Base-by-base conservation (phyloP, 129 eudicot species). In the Flaveria brownii region DNA sequence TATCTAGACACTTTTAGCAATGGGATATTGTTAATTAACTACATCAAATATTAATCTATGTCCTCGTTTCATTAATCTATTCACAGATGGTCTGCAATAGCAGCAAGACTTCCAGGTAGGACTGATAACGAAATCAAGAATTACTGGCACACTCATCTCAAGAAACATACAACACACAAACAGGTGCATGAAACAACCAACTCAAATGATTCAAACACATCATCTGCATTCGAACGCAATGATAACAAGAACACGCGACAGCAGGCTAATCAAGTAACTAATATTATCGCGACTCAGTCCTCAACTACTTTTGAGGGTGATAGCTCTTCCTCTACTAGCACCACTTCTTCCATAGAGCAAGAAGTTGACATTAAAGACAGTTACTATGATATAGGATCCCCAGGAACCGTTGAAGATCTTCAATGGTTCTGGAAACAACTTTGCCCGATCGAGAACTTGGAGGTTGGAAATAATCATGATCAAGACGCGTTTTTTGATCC, bases 61-160 rank as follows among this genome's bases (percentile, higher is more conserved):
- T 39, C 41, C 8, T 49, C 6, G 6, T 62, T 39, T 10, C 39
- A 67, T 17, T 33, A 66, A 76, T 30, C 60, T 47, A 47, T 65
- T 71, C 18, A 41, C 45, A 85, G 89, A 67, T 85, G 89, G 89
- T 85, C 89, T 15, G 65, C 74, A 56, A 85, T 85, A 46, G 89
- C 89, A 30, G 60, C 76, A 56, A 78, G 46, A 41, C 82, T 85
- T 82, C 84, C 82, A 9, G 89, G 89, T 70, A 65, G 89, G 20
- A 82, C 84, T 1, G 89, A 85, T 72, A 85, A 85, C 15, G 89
- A 82, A 56, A 72, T 85, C 3, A 85, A 85, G 39, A 85, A 85
- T 36, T 64, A 79, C 56, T 85, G 84, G 86, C 84, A 82, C 69
- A 70, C 84, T 10, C 80, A 72, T 43, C 69, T 85, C 18, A 85